Evolutionary conservation across 371 early-diverging fungal species (phyloP).

Genomic region (Syncephalastrum monosporum): DNA sequence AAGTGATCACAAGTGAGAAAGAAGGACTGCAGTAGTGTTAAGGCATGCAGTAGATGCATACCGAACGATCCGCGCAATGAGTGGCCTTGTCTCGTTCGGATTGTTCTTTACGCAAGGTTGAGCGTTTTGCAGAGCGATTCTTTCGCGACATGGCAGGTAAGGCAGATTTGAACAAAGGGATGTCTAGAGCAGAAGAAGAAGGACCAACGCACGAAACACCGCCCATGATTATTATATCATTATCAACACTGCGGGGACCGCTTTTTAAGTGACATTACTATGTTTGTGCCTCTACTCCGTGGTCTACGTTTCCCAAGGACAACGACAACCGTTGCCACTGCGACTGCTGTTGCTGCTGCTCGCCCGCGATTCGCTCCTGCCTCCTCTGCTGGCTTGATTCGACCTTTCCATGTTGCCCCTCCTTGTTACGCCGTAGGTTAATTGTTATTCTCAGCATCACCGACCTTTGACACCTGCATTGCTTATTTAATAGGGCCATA

Average conservation of each 20-base stretch:
- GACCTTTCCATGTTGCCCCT: not conserved
- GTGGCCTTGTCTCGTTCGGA: slow-evolving; percentile 35
- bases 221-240: slow-evolving; percentile 5
- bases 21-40: too few species aligned
- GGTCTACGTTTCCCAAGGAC: too few species aligned
- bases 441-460: not conserved
- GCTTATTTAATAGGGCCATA: slow-evolving; percentile 47
- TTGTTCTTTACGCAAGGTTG: slow-evolving; percentile 35
- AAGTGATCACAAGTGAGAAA: too few species aligned
- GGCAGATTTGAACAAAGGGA: not conserved
- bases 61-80: slow-evolving; percentile 22
- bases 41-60: slow-evolving; percentile 7
- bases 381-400: not conserved
- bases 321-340: too few species aligned
- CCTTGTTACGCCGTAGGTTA: slow-evolving; percentile 36
- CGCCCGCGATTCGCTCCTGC: not conserved
- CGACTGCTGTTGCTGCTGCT: too few species aligned
- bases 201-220: slow-evolving; percentile 4
- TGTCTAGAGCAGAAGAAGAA: not conserved
- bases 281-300: too few species aligned
- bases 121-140: slow-evolving; percentile 19
- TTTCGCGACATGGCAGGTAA: slow-evolving; percentile 17
- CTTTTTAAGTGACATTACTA: too few species aligned
- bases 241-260: too few species aligned
- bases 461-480: not conserved